A percentile compares a stretch with the other conserved stretches of the same genome.
phyloP scores from a whole-genome alignment of 352 stramenopile genomes.

The Globisporangium alternatum region DNA sequence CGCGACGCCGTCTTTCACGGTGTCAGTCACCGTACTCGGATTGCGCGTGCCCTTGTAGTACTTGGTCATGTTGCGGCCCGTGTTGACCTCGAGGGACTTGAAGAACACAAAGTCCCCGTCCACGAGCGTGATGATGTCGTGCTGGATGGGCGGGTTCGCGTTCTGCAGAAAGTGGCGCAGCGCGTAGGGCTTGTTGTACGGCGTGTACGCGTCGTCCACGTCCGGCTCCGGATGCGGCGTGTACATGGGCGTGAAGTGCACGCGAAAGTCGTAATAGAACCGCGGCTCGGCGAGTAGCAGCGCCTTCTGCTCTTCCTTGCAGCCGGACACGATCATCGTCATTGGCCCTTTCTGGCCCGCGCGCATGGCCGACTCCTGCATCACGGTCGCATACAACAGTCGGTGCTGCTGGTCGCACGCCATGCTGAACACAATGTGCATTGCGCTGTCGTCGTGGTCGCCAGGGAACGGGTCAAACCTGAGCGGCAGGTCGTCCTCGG shows the following conservation, averaged over 20 bases:
- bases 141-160: constrained; percentile 34
- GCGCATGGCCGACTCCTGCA: constrained; percentile 42
- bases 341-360: constrained; percentile 44
- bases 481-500: background rate
- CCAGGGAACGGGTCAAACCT: constrained; percentile 6
- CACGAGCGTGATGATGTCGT: constrained; percentile 24
- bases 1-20: constrained; percentile 20
- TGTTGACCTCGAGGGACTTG: constrained; percentile 29
- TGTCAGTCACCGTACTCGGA: constrained; percentile 13
- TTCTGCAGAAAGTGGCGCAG: constrained; percentile 51
- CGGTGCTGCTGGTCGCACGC: constrained; percentile 41
- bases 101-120: constrained; percentile 22
- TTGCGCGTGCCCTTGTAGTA: constrained; percentile 25
- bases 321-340: constrained; percentile 51
- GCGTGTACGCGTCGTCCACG: constrained; percentile 41
- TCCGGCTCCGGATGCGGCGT: constrained; percentile 33
- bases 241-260: constrained; percentile 51
- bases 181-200: constrained; percentile 57
- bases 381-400: constrained; percentile 33
- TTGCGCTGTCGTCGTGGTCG: constrained; percentile 8
- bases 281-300: constrained; percentile 30
- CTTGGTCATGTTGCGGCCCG: constrained; percentile 15
- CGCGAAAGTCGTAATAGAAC: constrained; percentile 54
- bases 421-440: constrained; percentile 56
- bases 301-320: constrained; percentile 26